These are phyloP conservation scores for Ophiosphaerella narmari DNA, from an alignment of 2,329 filamentous ascomycete genomes.

Conservation along the genomic window DNA sequence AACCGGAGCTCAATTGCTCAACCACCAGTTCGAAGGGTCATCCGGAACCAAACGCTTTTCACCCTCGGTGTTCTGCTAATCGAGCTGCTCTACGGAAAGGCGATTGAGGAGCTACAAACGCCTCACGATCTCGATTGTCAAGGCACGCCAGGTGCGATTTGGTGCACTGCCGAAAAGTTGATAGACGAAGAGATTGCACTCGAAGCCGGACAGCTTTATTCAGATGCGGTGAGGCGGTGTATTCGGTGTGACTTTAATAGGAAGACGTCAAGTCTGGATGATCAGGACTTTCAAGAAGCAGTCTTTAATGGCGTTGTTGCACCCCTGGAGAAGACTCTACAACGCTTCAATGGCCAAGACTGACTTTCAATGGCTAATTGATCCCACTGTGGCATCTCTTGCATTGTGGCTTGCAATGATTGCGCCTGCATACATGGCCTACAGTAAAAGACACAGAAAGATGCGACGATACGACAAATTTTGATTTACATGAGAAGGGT, in stretches of 20 bases:
- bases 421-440: too few relatives aligned
- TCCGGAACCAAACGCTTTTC: slow-evolving; percentile 38
- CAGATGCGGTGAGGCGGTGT: slow-evolving; percentile 18
- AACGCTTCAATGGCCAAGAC: slow-evolving; percentile 15
- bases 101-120: slow-evolving; percentile 26
- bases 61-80: slow-evolving; percentile 41
- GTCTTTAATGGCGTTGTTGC: slow-evolving; percentile 23
- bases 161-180: slow-evolving; percentile 18
- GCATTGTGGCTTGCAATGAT: too few relatives aligned
- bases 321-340: slow-evolving; percentile 16
- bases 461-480: too few relatives aligned
- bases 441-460: too few relatives aligned
- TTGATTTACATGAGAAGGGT: too few relatives aligned
- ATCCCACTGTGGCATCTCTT: too few relatives aligned
- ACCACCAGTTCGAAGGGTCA: slow-evolving; percentile 10
- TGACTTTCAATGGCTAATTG: too few relatives aligned
- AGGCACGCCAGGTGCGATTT: slow-evolving; percentile 16
- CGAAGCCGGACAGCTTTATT: slow-evolving; percentile 18
- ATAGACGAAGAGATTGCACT: slow-evolving; percentile 17
- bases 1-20: neutral
- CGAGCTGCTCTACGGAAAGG: slow-evolving; percentile 38
- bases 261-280: slow-evolving; percentile 14
- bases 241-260: slow-evolving; percentile 22
- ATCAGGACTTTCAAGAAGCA: slow-evolving; percentile 18
- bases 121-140: slow-evolving; percentile 11